These are phyloP conservation scores for Fusarium piperis DNA, from an alignment of 2,329 filamentous ascomycete genomes.

Conservation along the genomic window DNA sequence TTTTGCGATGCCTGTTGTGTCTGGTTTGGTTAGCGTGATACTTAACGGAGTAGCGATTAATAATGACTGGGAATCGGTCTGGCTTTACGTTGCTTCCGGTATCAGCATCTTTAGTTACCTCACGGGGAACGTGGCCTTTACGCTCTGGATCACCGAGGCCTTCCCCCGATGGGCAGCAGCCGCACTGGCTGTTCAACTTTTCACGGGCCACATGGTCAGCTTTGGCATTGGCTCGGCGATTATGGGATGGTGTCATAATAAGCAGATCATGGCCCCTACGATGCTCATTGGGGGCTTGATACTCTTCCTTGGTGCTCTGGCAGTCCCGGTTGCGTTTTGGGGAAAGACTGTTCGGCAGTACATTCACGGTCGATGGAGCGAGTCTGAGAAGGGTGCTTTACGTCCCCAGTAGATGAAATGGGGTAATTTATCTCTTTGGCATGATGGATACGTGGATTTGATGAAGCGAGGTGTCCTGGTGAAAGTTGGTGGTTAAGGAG, in stretches of 20 bases:
- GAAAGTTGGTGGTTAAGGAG: neutral
- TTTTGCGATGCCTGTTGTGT: conserved; percentile 12
- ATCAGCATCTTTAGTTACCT: conserved; percentile 26
- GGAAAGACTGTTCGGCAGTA: conserved; percentile 27
- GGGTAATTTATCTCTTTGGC: neutral
- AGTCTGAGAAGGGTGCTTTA: conserved; percentile 26
- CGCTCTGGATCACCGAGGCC: conserved; percentile 30
- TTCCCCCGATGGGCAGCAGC: conserved; percentile 27
- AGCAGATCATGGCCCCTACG: conserved; percentile 10
- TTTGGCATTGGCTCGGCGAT: conserved; percentile 22
- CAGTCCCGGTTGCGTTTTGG: conserved; percentile 33
- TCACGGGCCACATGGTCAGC: conserved; percentile 15
- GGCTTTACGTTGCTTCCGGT: conserved; percentile 18
- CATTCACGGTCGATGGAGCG: conserved; percentile 33
- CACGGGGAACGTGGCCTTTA: conserved; percentile 28
- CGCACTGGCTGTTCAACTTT: conserved; percentile 21
- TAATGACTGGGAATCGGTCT: neutral
- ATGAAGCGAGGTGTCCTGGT: neutral
- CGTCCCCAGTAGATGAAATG: conserved; percentile 17
- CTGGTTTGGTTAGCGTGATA: neutral
- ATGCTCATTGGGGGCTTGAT: conserved; percentile 14
- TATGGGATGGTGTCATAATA: neutral
- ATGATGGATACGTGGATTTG: neutral
- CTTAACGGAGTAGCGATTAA: conserved; percentile 20
- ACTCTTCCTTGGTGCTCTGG: conserved; percentile 11